Evolutionary conservation across 768 basidiomycete genomes (phyloP), one percentile per base, ranked within the genome.

Genomic region (Cantharellus cinnabarinus): DNA sequence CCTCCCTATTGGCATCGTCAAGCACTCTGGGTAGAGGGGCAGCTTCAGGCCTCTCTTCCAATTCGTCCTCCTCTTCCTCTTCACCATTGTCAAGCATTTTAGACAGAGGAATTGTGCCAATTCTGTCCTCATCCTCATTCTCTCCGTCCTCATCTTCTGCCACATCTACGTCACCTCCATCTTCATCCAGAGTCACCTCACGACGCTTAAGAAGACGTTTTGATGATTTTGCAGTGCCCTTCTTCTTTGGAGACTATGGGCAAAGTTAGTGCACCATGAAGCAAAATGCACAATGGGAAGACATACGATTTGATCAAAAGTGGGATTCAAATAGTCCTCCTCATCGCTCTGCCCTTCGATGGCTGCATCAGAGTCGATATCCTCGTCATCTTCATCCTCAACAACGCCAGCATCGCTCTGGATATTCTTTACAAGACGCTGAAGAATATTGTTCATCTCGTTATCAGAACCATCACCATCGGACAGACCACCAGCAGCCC

Each of bases 281-380:
- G 15, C 37, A 57, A 15, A n/a, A 53, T 29, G 5, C 56, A 3
- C 15, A 42, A 42, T 56, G 5, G 53, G 34, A 4, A 29, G 56
- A 61, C 62, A 34, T 50, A 64, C 69, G 59, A 65, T 67, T 3
- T 78, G 75, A 44, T 67, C 63, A 61, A 76, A 75, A 10, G 62
- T 64, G 62, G 83, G 83, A 2, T 79, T 82, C 5, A 79, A 80
- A 69, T 81, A 89, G 2, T 75, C 72, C n/a, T 90, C 87, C 60
- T 81, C 81, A 41, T 88, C 87, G 59, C 78, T 80, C 67, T 86
- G 83, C 62, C 62, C 65, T 5, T 87, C 85, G 61, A 88, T 86
- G 1, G 86, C 89, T 62, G 75, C 81, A 65, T 91, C 89, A 62
- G 81, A 84, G 61, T 88, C 85, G 51, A 90, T 78, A 61, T 90